A percentile compares a stretch with the other conserved stretches of the same genome.
phyloP scores from a whole-genome alignment of 495 filamentous ascomycete genomes.

The Pyrenopolyporus hunteri region DNA sequence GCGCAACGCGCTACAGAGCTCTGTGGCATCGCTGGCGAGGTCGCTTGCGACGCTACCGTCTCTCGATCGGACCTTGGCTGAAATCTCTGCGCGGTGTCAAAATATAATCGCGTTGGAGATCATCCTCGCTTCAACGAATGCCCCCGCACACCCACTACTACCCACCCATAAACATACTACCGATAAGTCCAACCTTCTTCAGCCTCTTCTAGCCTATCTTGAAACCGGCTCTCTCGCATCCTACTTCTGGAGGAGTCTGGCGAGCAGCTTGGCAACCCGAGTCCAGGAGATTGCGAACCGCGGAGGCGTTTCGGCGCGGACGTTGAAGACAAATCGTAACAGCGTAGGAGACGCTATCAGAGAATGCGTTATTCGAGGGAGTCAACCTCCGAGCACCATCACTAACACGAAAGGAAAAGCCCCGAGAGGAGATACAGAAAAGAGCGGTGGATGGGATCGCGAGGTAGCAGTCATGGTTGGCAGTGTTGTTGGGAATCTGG shows the following conservation, averaged over 20 bases:
- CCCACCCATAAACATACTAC: slow-evolving; percentile 36
- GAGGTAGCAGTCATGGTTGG: slow-evolving; percentile 96
- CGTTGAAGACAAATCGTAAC: slow-evolving; percentile 76
- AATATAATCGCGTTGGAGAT: slow-evolving; percentile 86
- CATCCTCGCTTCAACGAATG: slow-evolving; percentile 70
- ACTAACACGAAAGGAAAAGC: slow-evolving; percentile 49
- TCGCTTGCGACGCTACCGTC: slow-evolving; percentile 80
- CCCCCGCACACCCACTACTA: slow-evolving; percentile 69
- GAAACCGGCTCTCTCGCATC: slow-evolving; percentile 88
- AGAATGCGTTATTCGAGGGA: slow-evolving; percentile 81
- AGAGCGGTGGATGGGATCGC: slow-evolving; percentile 74
- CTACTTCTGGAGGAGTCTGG: slow-evolving; percentile 90
- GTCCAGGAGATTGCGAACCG: slow-evolving; percentile 82
- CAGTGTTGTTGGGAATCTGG: slow-evolving; percentile 61
- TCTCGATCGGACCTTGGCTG: slow-evolving; percentile 79
- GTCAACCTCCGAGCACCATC: slow-evolving; percentile 59
- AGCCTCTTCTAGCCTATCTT: slow-evolving; percentile 74
- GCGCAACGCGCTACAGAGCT: slow-evolving; percentile 72
- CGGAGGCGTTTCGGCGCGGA: slow-evolving; percentile 83
- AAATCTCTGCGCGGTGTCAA: slow-evolving; percentile 84
- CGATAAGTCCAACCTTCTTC: slow-evolving; percentile 64
- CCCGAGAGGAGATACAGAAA: slow-evolving; percentile 42
- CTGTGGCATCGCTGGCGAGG: slow-evolving; percentile 71
- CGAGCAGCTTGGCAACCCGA: slow-evolving; percentile 73
- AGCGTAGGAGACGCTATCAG: slow-evolving; percentile 76